Conservation (phyloP, 2,329 filamentous ascomycete species). For the Elsinoe batatas region DNA sequence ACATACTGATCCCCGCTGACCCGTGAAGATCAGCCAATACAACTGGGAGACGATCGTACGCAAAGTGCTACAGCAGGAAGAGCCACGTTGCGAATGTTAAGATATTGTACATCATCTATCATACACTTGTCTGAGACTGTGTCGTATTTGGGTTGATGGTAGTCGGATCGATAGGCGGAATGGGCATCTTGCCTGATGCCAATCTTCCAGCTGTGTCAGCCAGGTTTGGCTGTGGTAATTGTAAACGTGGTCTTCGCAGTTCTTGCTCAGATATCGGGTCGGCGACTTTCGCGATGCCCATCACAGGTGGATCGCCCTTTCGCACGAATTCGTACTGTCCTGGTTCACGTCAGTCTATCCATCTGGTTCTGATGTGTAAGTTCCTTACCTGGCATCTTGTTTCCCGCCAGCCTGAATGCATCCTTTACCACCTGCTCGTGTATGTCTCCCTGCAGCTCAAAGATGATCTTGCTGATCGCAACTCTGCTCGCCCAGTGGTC, state of each 20-base stretch:
- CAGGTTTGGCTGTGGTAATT: constrained; percentile 37
- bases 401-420: constrained; percentile 85
- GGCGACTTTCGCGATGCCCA: constrained; percentile 82
- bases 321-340: constrained; percentile 87
- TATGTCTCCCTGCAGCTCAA: constrained; percentile 82
- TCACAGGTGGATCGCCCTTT: constrained; percentile 80
- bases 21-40: no score
- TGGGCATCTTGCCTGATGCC: constrained; percentile 9
- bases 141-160: neutral
- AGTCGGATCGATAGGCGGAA: constrained; percentile 9
- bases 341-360: constrained; percentile 23
- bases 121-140: constrained; percentile 2
- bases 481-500: constrained; percentile 92
- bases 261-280: constrained; percentile 73
- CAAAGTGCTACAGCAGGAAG: neutral
- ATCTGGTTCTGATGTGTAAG: constrained; percentile 16
- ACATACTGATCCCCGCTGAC: no score
- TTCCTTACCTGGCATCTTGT: constrained; percentile 77
- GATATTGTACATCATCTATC: neutral
- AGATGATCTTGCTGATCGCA: constrained; percentile 80
- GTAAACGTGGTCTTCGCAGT: constrained; percentile 68
- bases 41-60: no score
- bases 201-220: constrained; percentile 12
- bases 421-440: constrained; percentile 93
- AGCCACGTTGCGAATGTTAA: neutral